Percentiles rank a stretch among this genome's conserved stretches.
Conservation (phyloP, 257 asterid species). For the Solanum pinnatisectum region DNA sequence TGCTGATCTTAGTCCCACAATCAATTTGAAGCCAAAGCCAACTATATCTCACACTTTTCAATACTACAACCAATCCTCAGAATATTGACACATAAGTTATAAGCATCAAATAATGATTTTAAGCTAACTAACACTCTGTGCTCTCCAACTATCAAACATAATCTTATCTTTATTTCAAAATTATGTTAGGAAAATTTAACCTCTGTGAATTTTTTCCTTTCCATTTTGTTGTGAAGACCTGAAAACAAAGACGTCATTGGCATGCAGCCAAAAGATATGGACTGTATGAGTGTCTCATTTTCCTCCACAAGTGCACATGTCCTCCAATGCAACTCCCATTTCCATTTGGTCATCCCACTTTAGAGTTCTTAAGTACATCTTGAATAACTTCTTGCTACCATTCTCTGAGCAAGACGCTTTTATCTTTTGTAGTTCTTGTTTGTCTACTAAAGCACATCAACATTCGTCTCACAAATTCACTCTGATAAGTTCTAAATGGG, state of each 20-base stretch:
- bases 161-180: neutral
- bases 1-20: neutral
- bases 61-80: neutral
- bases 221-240: neutral
- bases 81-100: neutral
- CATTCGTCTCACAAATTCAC: neutral
- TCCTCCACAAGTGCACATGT: neutral
- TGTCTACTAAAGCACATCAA: neutral
- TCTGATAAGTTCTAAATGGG: neutral
- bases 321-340: neutral
- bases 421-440: neutral
- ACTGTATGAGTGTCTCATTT: neutral
- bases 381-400: neutral
- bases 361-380: neutral
- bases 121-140: neutral
- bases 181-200: neutral
- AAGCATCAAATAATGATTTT: neutral
- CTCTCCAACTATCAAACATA: neutral
- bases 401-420: neutral
- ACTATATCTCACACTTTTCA: neutral
- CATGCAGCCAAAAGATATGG: neutral
- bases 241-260: neutral
- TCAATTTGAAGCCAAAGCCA: neutral
- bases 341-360: neutral
- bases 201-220: neutral